Conservation (phyloP, 2,329 filamentous ascomycete species). For the Monilinia aucupariae region DNA sequence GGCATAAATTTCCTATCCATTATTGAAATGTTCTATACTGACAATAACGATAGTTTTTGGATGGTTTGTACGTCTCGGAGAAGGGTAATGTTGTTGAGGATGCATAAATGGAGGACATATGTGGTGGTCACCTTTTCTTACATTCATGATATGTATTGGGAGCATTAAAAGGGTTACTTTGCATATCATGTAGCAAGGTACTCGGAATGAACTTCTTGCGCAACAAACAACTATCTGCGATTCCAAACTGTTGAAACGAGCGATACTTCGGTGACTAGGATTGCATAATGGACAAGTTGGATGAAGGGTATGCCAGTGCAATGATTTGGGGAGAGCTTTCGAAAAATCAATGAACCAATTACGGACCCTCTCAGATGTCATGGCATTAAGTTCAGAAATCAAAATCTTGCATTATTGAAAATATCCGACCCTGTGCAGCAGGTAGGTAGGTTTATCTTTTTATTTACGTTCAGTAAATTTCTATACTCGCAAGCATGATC, state of each 20-base stretch:
- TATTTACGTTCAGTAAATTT: background rate
- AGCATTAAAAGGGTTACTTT: constrained; percentile 29
- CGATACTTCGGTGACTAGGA: constrained; percentile 8
- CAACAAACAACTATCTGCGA: constrained; percentile 13
- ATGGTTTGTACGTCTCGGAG: constrained; percentile 99
- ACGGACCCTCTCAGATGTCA: background rate
- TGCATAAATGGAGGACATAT: constrained; percentile 25
- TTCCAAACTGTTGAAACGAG: constrained; percentile 13
- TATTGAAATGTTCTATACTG: background rate
- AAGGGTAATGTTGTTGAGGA: constrained; percentile 86
- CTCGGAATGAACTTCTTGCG: constrained; percentile 34
- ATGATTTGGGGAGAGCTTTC: constrained; percentile 5
- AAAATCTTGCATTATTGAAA: background rate
- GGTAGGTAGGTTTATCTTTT: background rate
- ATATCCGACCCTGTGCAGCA: background rate
- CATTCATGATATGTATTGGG: constrained; percentile 28
- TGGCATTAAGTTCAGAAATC: background rate
- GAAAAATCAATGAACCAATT: constrained; percentile 11
- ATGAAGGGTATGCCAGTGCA: constrained; percentile 7
- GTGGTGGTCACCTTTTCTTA: constrained; percentile 21
- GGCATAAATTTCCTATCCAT: constrained; percentile 28
- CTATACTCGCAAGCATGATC: background rate
- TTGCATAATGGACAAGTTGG: constrained; percentile 3
- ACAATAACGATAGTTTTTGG: constrained; percentile 70
- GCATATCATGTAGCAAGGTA: constrained; percentile 35